These are phyloP conservation scores for Reticulascus tulasneorum DNA, from an alignment of 2,329 filamentous ascomycete genomes.

Conservation along the genomic window DNA sequence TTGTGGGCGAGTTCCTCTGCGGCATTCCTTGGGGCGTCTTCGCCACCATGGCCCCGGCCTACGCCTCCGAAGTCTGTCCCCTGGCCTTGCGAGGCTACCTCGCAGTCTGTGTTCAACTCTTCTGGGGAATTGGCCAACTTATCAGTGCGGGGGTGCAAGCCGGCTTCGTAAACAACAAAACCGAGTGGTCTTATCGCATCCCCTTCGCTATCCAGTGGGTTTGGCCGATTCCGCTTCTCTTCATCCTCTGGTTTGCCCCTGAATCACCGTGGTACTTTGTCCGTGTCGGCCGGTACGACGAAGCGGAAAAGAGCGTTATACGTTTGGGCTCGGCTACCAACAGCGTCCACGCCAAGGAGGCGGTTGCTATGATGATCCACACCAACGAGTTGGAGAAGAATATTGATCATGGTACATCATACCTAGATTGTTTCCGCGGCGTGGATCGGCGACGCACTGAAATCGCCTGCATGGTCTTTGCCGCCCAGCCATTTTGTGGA, in stretches of 20 bases:
- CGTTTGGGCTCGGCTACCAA: constrained; percentile 2
- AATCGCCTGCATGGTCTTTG: constrained; percentile 29
- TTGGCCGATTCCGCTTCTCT: constrained; percentile 15
- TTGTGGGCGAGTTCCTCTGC: constrained; percentile 40
- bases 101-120: constrained; percentile 42
- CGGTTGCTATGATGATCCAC: constrained; percentile 15
- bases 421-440: constrained; percentile 40
- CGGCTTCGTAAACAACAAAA: constrained; percentile 14
- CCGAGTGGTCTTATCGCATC: constrained; percentile 20
- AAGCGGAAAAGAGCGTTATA: constrained; percentile 2
- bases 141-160: constrained; percentile 35
- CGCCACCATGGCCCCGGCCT: constrained; percentile 39
- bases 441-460: constrained; percentile 35
- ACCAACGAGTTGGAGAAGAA: constrained; percentile 16
- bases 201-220: constrained; percentile 22
- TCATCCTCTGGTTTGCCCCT: constrained; percentile 7
- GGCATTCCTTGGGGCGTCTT: constrained; percentile 44
- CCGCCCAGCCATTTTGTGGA: constrained; percentile 28
- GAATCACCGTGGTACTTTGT: constrained; percentile 6
- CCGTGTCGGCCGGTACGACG: neutral
- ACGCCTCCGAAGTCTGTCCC: constrained; percentile 41
- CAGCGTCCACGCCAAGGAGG: constrained; percentile 3
- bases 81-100: constrained; percentile 37
- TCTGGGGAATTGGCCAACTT: constrained; percentile 42
- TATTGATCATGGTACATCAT: constrained; percentile 31